These are phyloP conservation scores for Aspergillus piperis DNA, from an alignment of 2,329 filamentous ascomycete genomes.

Conservation along the genomic window DNA sequence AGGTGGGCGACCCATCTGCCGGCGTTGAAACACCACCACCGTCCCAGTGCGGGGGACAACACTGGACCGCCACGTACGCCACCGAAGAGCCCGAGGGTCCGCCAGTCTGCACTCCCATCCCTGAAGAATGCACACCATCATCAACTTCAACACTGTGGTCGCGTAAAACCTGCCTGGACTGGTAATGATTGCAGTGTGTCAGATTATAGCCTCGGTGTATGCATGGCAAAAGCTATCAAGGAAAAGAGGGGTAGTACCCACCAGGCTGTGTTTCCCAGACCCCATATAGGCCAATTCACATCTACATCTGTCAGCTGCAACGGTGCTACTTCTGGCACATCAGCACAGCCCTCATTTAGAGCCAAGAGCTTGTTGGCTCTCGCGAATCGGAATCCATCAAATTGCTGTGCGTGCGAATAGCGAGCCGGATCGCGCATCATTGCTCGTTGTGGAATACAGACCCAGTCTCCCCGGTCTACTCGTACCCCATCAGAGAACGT, in stretches of 20 bases:
- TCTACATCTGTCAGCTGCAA: neutral
- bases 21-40: neutral
- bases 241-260: neutral
- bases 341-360: neutral
- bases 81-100: neutral
- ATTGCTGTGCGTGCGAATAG: neutral
- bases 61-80: slow-evolving; percentile 3
- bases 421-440: slow-evolving; percentile 1
- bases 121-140: neutral
- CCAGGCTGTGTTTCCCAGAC: neutral
- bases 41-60: neutral
- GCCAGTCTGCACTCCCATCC: neutral
- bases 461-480: neutral
- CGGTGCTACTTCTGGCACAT: neutral
- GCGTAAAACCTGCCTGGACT: slow-evolving; percentile 2
- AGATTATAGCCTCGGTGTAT: too few relatives aligned
- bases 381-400: neutral
- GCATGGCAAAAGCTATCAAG: neutral
- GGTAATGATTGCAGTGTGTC: too few relatives aligned
- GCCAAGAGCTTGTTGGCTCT: neutral
- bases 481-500: neutral
- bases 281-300: slow-evolving; percentile 2
- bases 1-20: too few relatives aligned
- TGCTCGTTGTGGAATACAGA: slow-evolving; percentile 4
- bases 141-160: neutral